phyloP scores from a whole-genome alignment of 139 green algal genomes.

The Spirogloea muscicola region DNA sequence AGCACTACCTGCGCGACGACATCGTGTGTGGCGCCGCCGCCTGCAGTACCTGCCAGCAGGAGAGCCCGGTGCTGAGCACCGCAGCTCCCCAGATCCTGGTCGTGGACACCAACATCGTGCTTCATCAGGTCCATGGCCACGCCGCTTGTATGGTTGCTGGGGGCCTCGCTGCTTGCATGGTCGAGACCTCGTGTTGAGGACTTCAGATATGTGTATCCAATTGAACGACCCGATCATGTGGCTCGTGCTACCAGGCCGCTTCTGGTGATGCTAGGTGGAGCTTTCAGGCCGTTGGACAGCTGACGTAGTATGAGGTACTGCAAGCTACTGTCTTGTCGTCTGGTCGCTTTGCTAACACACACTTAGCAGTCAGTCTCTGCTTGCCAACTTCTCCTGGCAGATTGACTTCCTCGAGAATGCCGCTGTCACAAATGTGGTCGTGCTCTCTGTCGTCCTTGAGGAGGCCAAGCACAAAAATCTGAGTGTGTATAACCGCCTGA shows the following conservation, averaged over 20 bases:
- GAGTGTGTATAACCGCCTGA: conserved; percentile 71
- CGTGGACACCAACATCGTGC: conserved; percentile 90
- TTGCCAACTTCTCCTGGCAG: conserved; percentile 47
- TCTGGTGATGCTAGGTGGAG: background rate
- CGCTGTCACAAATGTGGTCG: conserved; percentile 72
- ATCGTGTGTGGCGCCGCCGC: conserved; percentile 63
- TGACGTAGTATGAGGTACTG: background rate
- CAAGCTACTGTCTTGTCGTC: background rate
- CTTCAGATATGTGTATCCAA: conserved; percentile 53
- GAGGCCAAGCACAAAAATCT: conserved; percentile 73
- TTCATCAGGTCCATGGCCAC: conserved; percentile 35
- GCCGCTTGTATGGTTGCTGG: background rate
- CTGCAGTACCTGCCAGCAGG: conserved; percentile 56
- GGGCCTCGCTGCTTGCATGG: background rate
- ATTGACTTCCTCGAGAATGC: conserved; percentile 91
- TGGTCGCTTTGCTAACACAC: too few species aligned
- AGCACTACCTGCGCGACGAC: conserved; percentile 97
- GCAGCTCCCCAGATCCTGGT: conserved; percentile 76
- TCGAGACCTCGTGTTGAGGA: conserved; percentile 80
- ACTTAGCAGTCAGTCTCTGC: background rate
- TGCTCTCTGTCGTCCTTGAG: conserved; percentile 51
- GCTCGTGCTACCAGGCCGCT: background rate
- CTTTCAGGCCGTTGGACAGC: background rate
- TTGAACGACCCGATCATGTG: background rate
- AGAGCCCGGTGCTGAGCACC: conserved; percentile 64